phyloP scores from a whole-genome alignment of 192 early-diverging fungal genomes.

The Chytriomyces sp. region DNA sequence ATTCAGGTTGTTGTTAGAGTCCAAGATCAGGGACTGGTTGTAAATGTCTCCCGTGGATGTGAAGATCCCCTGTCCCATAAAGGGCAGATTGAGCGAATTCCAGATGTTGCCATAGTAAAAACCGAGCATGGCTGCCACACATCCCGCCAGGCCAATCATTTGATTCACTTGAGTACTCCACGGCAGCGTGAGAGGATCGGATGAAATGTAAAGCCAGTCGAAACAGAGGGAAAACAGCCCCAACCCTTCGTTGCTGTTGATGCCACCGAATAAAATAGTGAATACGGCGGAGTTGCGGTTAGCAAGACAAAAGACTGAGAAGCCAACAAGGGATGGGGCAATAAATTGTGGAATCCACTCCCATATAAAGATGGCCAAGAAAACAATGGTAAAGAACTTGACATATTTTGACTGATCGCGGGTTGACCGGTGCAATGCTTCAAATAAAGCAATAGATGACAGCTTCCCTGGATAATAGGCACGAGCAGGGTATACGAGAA shows the following conservation, averaged over 20 bases:
- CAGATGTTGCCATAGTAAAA: conserved; percentile 12
- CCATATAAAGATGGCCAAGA: conserved; percentile 40
- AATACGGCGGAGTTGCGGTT: conserved; percentile 30
- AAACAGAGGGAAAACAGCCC: conserved; percentile 47
- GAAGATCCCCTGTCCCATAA: conserved; percentile 11
- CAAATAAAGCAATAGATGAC: conserved; percentile 75
- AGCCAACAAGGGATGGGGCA: conserved; percentile 28
- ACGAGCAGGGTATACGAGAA: conserved; percentile 75
- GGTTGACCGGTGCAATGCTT: conserved; percentile 70
- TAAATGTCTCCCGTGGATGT: background rate
- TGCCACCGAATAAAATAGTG: conserved; percentile 43
- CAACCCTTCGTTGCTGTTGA: conserved; percentile 46
- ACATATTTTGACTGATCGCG: conserved; percentile 3
- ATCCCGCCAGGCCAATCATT: background rate
- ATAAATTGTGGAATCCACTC: conserved; percentile 51
- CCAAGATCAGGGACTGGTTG: conserved; percentile 9
- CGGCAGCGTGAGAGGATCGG: conserved; percentile 33
- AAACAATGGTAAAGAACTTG: conserved; percentile 44
- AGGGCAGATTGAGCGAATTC: background rate
- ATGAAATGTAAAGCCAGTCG: conserved; percentile 53
- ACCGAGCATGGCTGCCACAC: background rate
- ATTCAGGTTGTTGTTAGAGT: conserved; percentile 3
- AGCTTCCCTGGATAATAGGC: conserved; percentile 85
- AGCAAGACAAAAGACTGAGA: conserved; percentile 46
- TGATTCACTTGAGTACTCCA: conserved; percentile 10